A percentile compares a stretch with the other conserved stretches of the same genome.
phyloP scores from a whole-genome alignment of 1,139 yeast genomes.

The Yamadazyma siamensis region DNA sequence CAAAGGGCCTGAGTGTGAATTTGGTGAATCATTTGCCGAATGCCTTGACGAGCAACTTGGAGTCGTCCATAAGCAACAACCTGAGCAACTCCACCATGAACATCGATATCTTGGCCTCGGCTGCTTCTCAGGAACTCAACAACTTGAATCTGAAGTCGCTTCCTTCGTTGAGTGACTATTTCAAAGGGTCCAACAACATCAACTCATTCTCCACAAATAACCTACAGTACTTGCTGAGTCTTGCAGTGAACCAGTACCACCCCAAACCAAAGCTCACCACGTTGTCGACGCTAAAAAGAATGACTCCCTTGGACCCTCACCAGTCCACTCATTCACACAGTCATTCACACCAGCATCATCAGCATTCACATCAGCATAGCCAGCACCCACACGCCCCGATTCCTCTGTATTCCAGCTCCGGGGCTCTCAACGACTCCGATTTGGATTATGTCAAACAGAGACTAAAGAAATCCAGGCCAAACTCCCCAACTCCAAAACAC shows the following conservation, averaged over 20 bases:
- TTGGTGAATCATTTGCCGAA: too few relatives aligned
- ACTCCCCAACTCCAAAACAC: constrained; percentile 40
- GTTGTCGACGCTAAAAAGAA: constrained; percentile 48
- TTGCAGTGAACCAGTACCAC: constrained; percentile 21
- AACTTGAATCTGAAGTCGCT: constrained; percentile 53
- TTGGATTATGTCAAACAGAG: constrained; percentile 47
- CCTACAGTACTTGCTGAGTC: constrained; percentile 27
- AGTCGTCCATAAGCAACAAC: not conserved
- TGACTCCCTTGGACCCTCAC: constrained; percentile 50
- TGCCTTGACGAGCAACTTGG: constrained; percentile 1
- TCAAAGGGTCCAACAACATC: constrained; percentile 18
- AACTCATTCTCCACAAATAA: constrained; percentile 18
- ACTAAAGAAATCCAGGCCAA: constrained; percentile 70
- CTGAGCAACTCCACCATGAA: constrained; percentile 31
- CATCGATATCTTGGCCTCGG: constrained; percentile 74
- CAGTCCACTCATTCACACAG: too few relatives aligned
- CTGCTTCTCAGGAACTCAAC: constrained; percentile 75
- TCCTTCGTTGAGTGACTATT: constrained; percentile 64
- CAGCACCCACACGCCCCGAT: not conserved
- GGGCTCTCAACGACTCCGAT: constrained; percentile 42
- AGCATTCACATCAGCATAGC: too few relatives aligned
- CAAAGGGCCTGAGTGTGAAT: not conserved
- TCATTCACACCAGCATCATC: too few relatives aligned
- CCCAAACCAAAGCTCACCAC: constrained; percentile 32
- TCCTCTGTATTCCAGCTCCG: constrained; percentile 11